Evolutionary conservation across 768 basidiomycete species (phyloP).

Genomic region (Russula dissimulans): DNA sequence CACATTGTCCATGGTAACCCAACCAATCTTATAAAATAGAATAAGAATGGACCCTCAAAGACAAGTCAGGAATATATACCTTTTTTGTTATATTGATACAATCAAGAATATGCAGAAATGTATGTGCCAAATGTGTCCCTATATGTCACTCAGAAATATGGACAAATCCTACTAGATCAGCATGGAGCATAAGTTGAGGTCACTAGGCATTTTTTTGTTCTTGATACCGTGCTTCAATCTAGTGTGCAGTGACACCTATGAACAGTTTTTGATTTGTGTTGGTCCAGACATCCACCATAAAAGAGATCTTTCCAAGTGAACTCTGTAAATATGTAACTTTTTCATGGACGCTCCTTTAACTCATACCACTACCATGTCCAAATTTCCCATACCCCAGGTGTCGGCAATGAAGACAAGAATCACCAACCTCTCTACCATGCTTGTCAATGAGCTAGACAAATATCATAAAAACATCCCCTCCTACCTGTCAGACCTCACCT

Average conservation of each 20-base stretch:
- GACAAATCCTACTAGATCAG: slow-evolving; percentile 32
- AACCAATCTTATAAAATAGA: slow-evolving; percentile 28
- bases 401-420: too few relatives aligned
- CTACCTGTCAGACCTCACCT: too few relatives aligned
- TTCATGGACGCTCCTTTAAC: too few relatives aligned
- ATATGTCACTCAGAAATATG: slow-evolving; percentile 30
- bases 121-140: slow-evolving; percentile 30
- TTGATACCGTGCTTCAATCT: slow-evolving; percentile 23
- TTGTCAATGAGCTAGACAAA: too few relatives aligned
- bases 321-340: not conserved
- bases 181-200: slow-evolving; percentile 17
- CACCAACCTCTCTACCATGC: too few relatives aligned
- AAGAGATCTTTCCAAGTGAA: not conserved
- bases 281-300: not conserved
- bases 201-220: not conserved
- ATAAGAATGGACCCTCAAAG: not conserved
- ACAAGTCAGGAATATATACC: slow-evolving; percentile 17
- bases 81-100: slow-evolving; percentile 23
- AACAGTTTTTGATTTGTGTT: not conserved
- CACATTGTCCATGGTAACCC: slow-evolving; percentile 28
- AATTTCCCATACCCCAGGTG: too few relatives aligned
- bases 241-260: slow-evolving; percentile 24
- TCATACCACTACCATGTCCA: too few relatives aligned
- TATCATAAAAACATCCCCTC: too few relatives aligned
- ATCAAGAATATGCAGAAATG: slow-evolving; percentile 28